Conservation (phyloP, 345 rosid genomes). For the Diplotaxis tenuifolia region DNA sequence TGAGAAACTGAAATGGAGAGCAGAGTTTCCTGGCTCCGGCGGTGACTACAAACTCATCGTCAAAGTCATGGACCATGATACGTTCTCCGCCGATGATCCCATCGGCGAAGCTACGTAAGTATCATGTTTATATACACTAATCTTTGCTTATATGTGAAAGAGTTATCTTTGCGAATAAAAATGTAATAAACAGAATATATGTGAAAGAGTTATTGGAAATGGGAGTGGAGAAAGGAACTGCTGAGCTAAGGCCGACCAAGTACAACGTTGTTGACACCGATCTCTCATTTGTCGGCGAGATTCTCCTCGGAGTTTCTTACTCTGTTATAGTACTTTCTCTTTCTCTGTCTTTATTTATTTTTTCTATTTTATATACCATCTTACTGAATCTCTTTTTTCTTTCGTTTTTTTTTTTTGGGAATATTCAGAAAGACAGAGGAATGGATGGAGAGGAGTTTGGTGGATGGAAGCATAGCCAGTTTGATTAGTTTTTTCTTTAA, state of each 20-base stretch:
- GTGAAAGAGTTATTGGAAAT: slow-evolving; percentile 67
- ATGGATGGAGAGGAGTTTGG: slow-evolving; percentile 49
- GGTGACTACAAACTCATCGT: slow-evolving; percentile 56
- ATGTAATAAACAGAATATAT: slow-evolving; percentile 49
- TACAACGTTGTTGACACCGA: slow-evolving; percentile 49
- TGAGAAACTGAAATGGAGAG: slow-evolving; percentile 60
- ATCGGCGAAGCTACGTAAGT: slow-evolving; percentile 75
- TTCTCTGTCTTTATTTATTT: background rate
- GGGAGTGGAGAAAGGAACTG: slow-evolving; percentile 76
- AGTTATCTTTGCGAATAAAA: background rate
- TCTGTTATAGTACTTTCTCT: background rate
- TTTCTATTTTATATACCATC: background rate
- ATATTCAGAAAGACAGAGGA: slow-evolving; percentile 37
- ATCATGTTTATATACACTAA: background rate
- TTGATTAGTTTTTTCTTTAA: slow-evolving; percentile 10
- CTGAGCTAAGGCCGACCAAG: slow-evolving; percentile 60
- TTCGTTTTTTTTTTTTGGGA: background rate
- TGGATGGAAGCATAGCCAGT: slow-evolving; percentile 72
- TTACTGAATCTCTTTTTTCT: background rate
- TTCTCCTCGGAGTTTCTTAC: slow-evolving; percentile 57
- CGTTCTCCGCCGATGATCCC: slow-evolving; percentile 65
- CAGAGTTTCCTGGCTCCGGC: slow-evolving; percentile 74
- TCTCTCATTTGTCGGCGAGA: slow-evolving; percentile 60
- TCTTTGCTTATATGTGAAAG: background rate
- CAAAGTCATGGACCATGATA: slow-evolving; percentile 85